phyloP scores from a whole-genome alignment of 2,329 filamentous ascomycete genomes.

The Fusarium sp. region DNA sequence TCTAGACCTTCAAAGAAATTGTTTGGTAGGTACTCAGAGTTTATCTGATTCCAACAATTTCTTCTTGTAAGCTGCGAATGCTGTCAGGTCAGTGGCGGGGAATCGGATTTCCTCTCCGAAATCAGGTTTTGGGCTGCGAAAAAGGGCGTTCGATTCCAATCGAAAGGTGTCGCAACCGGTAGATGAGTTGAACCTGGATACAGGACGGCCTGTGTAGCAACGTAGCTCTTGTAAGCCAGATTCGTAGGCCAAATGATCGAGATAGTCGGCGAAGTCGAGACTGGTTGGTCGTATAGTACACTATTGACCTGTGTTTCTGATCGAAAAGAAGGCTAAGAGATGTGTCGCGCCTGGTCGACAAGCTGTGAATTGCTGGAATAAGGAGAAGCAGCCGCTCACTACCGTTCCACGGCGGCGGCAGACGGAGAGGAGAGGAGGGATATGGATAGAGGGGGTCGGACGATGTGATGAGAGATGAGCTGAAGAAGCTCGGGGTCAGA shows the following conservation, averaged over 20 bases:
- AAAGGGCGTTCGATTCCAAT: slow-evolving; percentile 14
- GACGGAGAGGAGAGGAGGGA: background rate
- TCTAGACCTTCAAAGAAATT: background rate
- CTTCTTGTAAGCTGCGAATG: background rate
- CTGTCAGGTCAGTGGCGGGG: slow-evolving; percentile 8
- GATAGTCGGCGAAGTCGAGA: background rate
- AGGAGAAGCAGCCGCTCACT: slow-evolving; percentile 18
- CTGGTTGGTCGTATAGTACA: background rate
- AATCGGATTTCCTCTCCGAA: slow-evolving; percentile 22
- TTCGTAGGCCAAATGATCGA: background rate
- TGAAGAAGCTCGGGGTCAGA: slow-evolving; percentile 10
- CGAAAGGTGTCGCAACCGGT: background rate
- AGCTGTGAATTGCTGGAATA: slow-evolving; percentile 5
- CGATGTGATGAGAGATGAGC: background rate
- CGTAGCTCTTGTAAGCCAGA: slow-evolving; percentile 6
- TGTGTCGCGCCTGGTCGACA: background rate
- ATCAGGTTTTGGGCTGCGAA: slow-evolving; percentile 10
- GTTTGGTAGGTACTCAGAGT: background rate
- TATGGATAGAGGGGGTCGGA: background rate
- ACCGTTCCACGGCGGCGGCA: slow-evolving; percentile 10
- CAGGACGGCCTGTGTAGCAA: background rate
- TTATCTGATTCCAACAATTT: slow-evolving; percentile 4
- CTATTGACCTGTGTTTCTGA: background rate
- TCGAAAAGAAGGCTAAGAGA: background rate
- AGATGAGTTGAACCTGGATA: background rate